These are phyloP conservation scores for Quercus engelmannii DNA, from an alignment of 306 rosid species.

Conservation along the genomic window DNA sequence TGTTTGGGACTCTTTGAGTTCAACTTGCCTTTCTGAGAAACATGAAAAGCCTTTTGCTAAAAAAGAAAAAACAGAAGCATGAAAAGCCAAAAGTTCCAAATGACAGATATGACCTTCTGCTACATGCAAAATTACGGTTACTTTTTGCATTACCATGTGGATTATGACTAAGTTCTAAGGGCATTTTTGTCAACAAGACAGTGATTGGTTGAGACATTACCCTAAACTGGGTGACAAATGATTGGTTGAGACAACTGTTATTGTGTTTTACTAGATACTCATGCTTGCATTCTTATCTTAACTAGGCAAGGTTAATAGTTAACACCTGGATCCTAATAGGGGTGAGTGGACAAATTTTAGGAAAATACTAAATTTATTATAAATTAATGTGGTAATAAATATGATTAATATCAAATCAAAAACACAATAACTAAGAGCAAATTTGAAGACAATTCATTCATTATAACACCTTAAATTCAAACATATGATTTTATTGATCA, in stretches of 20 bases:
- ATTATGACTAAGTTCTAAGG: background rate
- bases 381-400: too few relatives aligned
- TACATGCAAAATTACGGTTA: background rate
- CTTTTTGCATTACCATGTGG: background rate
- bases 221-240: conserved; percentile 7
- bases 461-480: too few relatives aligned
- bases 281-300: background rate
- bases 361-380: too few relatives aligned
- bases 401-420: too few relatives aligned
- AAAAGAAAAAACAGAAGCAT: background rate
- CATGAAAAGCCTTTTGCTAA: background rate
- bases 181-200: background rate
- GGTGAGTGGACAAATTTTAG: too few relatives aligned
- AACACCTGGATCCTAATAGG: too few relatives aligned
- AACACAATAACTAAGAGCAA: too few relatives aligned
- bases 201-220: background rate
- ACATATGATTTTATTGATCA: too few relatives aligned
- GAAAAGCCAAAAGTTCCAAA: background rate
- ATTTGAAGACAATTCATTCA: too few relatives aligned
- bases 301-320: too few relatives aligned
- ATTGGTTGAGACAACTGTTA: conserved; percentile 13
- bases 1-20: background rate
- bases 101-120: conserved; percentile 15
- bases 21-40: background rate
- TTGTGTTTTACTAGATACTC: background rate